A percentile compares a stretch with the other conserved stretches of the same genome.
These are phyloP conservation scores for Aspergillus hiratsukae DNA, from an alignment of 2,329 filamentous ascomycete genomes.

Conservation along the genomic window DNA sequence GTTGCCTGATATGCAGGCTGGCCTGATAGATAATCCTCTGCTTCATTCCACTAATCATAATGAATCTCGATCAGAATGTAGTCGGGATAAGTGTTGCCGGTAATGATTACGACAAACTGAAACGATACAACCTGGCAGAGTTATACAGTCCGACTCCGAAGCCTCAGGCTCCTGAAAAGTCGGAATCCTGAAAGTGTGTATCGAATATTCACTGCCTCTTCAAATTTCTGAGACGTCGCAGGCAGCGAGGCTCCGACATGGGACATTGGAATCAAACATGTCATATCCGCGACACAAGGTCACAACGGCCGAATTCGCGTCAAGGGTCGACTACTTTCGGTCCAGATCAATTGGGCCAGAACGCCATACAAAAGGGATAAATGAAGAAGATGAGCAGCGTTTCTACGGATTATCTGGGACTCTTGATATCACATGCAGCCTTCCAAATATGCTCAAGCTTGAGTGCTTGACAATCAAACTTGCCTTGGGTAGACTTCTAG, in stretches of 20 bases:
- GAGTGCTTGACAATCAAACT: background rate
- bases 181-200: constrained; percentile 1
- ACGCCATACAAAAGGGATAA: background rate
- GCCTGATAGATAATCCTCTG: constrained; percentile 7
- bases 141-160: constrained; percentile 50
- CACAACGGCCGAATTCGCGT: background rate
- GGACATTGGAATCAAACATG: too few species aligned
- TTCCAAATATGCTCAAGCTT: background rate
- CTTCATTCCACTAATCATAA: constrained; percentile 11
- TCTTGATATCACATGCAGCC: background rate
- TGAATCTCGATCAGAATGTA: constrained; percentile 46
- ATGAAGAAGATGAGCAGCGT: background rate
- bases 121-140: constrained; percentile 60
- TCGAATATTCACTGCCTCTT: background rate
- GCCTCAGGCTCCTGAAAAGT: constrained; percentile 10
- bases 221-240: background rate
- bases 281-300: too few species aligned
- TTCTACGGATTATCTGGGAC: background rate
- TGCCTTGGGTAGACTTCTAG: background rate
- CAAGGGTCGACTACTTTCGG: background rate
- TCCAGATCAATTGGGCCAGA: background rate
- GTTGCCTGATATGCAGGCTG: constrained; percentile 14
- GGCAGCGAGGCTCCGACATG: background rate
- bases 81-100: constrained; percentile 62
- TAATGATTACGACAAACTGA: constrained; percentile 56